These are phyloP conservation scores for Eudorina sp. DNA, from an alignment of 139 green algal species.

Conservation along the genomic window DNA sequence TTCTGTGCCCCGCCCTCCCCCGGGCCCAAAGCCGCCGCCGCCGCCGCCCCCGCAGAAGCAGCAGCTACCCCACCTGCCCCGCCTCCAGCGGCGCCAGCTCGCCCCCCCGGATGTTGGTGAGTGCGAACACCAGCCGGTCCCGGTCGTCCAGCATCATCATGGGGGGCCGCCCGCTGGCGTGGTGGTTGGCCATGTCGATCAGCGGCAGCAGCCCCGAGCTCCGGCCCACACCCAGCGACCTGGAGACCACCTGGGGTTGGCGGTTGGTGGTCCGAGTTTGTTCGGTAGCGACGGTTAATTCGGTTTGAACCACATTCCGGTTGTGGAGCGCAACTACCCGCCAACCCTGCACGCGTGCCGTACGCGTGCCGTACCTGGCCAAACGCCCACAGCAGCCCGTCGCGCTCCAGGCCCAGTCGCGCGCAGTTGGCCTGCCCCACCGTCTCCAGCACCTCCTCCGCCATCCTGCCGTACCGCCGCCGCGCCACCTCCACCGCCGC, in stretches of 20 bases:
- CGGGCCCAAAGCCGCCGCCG: neutral
- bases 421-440: neutral
- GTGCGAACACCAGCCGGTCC: conserved; percentile 23
- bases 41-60: too few relatives aligned
- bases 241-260: conserved; percentile 45
- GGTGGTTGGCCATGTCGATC: conserved; percentile 52
- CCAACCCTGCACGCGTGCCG: neutral
- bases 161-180: conserved; percentile 22
- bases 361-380: neutral
- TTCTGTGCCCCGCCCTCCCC: neutral
- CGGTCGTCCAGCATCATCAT: conserved; percentile 34
- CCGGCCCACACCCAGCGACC: conserved; percentile 3
- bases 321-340: too few relatives aligned
- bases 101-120: conserved; percentile 32
- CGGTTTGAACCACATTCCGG: too few relatives aligned
- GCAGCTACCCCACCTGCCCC: conserved; percentile 34
- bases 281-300: too few relatives aligned
- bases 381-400: conserved; percentile 42
- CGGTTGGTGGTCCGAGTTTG: too few relatives aligned
- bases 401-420: neutral
- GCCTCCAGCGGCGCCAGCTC: conserved; percentile 46
- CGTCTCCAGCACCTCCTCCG: conserved; percentile 30
- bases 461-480: neutral
- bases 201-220: conserved; percentile 35
- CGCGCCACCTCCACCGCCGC: conserved; percentile 17